Evolutionary conservation across 495 filamentous ascomycete genomes (phyloP), one percentile per base, ranked within the genome.

Genomic region (Aspergillus diversus): DNA sequence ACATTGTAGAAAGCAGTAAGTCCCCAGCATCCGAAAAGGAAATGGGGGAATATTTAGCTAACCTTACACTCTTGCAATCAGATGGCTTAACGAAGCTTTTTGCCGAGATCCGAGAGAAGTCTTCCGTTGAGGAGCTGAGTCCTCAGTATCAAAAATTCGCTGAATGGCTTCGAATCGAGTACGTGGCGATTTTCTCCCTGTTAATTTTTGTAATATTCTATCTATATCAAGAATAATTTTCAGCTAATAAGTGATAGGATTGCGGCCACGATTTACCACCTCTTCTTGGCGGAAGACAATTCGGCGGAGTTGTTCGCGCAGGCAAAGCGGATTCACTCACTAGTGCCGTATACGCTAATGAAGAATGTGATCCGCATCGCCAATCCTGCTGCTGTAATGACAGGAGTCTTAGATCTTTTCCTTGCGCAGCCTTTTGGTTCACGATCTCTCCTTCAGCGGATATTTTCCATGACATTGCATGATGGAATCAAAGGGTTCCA

Each of bases 271-370:
- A 86, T 99, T 39, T 99, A 99, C 73, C 95, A 99, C 74, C 80
- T 99, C 34, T 99, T 99, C 83, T 84, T 99, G 46, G 95, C 95
- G 39, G 95, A 99, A 73, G 95, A 99, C 71, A 99, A 99, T 74
- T 97, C 93, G 4, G 91, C 93, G 7, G 95, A 99, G 66, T 72
- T 99, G 37, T 97, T 98, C 75, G 93, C 93, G 4, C 96, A 98
- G 71, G 88, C 89, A 3, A 97, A 94, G 76, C 84, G 88, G 61
- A 97, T 98, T 39, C 95, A 99, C 69, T 95, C 92, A 0, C 82
- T 97, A 53, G 89, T 98, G 35, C 95, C 95, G 0, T 99, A 99
- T 71, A 90, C 87, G 0, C 76, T 97, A 60, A 79, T 99, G 73
- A 99, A 99, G 79, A 97, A 98, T 72, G 91, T 96, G 52, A 97